Conservation (phyloP, 2,329 filamentous ascomycete species). For the Pseudogymnoascus sp. region DNA sequence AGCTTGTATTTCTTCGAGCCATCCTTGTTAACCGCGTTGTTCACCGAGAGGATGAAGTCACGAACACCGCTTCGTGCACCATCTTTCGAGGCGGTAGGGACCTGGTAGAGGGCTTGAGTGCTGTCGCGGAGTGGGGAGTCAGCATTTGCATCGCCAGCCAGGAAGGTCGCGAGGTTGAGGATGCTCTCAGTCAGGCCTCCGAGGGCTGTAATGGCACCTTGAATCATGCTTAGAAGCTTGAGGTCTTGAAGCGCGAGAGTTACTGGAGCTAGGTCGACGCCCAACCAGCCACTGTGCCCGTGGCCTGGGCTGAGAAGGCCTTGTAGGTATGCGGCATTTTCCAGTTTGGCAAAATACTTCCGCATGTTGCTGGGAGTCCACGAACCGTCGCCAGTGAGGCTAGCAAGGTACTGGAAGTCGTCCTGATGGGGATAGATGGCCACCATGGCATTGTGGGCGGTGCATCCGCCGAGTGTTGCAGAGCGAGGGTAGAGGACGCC, state of each 20-base stretch:
- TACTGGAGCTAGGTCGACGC: constrained; percentile 16
- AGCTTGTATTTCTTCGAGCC: constrained; percentile 22
- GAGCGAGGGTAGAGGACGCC: constrained; percentile 29
- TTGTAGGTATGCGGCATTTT: constrained; percentile 17
- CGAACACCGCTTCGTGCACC: constrained; percentile 23
- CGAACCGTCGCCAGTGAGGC: constrained; percentile 23
- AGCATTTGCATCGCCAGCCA: constrained; percentile 24
- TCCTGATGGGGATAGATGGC: constrained; percentile 20
- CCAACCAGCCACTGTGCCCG: constrained; percentile 29
- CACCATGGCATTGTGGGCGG: constrained; percentile 25
- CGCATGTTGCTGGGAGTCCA: constrained; percentile 24
- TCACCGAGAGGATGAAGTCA: constrained; percentile 23
- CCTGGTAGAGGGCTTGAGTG: constrained; percentile 23
- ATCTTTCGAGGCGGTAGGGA: constrained; percentile 22
- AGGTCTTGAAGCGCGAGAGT: constrained; percentile 15
- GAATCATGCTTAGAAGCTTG: constrained; percentile 17
- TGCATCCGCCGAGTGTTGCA: constrained; percentile 29
- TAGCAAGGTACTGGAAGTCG: constrained; percentile 23
- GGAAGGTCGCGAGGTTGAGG: constrained; percentile 17
- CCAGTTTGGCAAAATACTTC: constrained; percentile 20
- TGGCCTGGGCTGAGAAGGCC: constrained; percentile 18
- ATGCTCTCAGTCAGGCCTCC: not conserved
- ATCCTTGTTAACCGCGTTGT: constrained; percentile 18
- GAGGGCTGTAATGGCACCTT: constrained; percentile 16
- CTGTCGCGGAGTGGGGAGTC: constrained; percentile 20